A percentile compares a stretch with the other conserved stretches of the same genome.
Evolutionary conservation across 148 eudicot species (phyloP).

Genomic region (Rhododendron simsii): DNA sequence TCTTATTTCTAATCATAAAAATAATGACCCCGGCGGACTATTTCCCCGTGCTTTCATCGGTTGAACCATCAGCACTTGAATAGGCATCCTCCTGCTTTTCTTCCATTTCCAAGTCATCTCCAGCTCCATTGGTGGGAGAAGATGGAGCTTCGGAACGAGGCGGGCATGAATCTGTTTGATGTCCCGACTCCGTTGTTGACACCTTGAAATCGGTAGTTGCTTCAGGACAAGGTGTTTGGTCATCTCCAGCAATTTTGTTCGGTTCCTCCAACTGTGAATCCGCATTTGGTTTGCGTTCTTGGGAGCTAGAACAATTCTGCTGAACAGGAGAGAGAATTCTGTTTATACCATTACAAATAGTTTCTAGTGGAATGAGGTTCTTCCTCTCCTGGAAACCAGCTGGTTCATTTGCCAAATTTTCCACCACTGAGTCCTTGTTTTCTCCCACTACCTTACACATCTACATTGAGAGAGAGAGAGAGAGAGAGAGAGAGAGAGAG

Average conservation of each 20-base stretch:
- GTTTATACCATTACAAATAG: conserved; percentile 30
- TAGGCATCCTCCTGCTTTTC: conserved; percentile 11
- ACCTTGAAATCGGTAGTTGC: conserved; percentile 2
- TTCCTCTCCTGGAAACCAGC: conserved; percentile 28
- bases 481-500: background rate
- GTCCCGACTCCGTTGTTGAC: conserved; percentile 4
- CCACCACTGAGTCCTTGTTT: conserved; percentile 29
- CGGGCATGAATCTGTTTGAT: background rate
- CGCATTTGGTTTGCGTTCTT: background rate
- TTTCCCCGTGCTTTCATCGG: conserved; percentile 11
- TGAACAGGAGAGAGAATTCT: conserved; percentile 25
- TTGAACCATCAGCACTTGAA: conserved; percentile 2
- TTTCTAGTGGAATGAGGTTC: conserved; percentile 39
- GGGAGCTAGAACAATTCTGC: background rate
- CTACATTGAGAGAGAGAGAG: conserved; percentile 25
- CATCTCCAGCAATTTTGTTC: background rate
- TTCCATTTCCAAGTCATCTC: conserved; percentile 33
- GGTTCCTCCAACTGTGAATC: background rate
- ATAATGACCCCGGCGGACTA: conserved; percentile 16
- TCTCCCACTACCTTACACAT: conserved; percentile 50
- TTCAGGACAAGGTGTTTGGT: conserved; percentile 7
- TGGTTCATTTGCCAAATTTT: conserved; percentile 28
- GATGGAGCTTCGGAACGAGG: background rate
- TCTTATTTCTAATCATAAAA: conserved; percentile 15
- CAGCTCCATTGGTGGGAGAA: conserved; percentile 6